Percentiles rank a stretch among this genome's conserved stretches.
These are phyloP conservation scores for Hippophae rhamnoides DNA, from an alignment of 306 rosid species.

Conservation along the genomic window DNA sequence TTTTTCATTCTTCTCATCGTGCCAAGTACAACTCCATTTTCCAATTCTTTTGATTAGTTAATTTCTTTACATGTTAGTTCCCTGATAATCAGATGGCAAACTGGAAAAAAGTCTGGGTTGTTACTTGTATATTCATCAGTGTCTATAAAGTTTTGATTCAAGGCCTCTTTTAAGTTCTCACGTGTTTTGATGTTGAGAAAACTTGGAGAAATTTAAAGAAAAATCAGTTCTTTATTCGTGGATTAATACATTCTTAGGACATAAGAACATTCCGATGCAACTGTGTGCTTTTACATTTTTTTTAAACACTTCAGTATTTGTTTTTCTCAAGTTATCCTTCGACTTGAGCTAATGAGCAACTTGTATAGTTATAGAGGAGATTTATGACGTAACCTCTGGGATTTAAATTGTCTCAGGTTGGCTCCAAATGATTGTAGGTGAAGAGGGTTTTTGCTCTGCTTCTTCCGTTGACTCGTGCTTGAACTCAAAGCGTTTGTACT, in stretches of 20 bases:
- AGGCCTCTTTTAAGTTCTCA: too few species aligned
- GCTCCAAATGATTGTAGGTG: conserved; percentile 27
- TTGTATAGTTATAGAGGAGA: neutral
- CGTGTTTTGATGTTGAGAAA: conserved; percentile 11
- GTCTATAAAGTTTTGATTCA: too few species aligned
- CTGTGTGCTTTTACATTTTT: conserved; percentile 1
- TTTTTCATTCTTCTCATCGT: conserved; percentile 18
- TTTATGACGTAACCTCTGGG: conserved; percentile 5
- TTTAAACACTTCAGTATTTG: neutral
- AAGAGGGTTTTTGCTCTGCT: conserved; percentile 69
- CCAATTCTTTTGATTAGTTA: neutral
- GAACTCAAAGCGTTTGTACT: conserved; percentile 46
- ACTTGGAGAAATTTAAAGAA: neutral
- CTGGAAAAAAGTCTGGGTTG: too few species aligned
- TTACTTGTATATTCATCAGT: too few species aligned
- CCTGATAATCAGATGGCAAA: too few species aligned
- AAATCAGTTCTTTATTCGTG: neutral
- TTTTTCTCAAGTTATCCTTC: neutral
- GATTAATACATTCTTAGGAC: neutral
- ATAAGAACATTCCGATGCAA: neutral
- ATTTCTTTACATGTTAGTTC: too few species aligned
- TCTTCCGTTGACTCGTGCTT: conserved; percentile 33
- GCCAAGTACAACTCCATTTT: conserved; percentile 15
- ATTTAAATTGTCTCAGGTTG: conserved; percentile 36
- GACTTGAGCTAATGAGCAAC: conserved; percentile 6